These are phyloP conservation scores for Trichoderma endophyticum DNA, from an alignment of 2,329 filamentous ascomycete genomes.

Conservation along the genomic window DNA sequence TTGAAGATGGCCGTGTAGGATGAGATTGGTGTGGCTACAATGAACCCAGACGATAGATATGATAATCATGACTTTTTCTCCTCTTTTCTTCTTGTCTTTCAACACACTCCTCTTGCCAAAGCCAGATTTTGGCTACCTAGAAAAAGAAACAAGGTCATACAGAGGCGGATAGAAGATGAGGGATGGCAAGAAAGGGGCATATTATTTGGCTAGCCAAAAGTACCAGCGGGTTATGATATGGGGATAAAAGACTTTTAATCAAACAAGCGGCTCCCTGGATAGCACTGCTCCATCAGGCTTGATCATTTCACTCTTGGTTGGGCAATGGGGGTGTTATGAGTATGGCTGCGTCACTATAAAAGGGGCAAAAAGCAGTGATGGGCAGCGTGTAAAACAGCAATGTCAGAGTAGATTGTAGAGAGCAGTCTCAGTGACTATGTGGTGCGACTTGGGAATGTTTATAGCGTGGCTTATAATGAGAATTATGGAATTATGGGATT, in stretches of 20 bases:
- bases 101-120: neutral
- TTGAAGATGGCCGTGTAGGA: neutral
- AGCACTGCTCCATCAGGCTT: neutral
- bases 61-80: neutral
- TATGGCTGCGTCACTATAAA: neutral
- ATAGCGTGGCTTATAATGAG: neutral
- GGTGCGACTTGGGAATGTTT: neutral
- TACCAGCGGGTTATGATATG: neutral
- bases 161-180: neutral
- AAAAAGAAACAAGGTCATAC: neutral
- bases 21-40: neutral
- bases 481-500: neutral
- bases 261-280: neutral
- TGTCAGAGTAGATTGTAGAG: conserved; percentile 5
- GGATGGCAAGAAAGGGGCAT: neutral
- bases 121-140: neutral
- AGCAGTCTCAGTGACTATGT: neutral
- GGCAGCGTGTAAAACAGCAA: neutral
- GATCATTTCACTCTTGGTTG: neutral
- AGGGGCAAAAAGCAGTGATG: neutral
- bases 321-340: neutral
- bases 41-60: neutral
- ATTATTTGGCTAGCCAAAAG: neutral
- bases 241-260: neutral
- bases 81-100: neutral